Base-by-base conservation (phyloP, 2,329 filamentous ascomycete species). In the Colletotrichum sp. region DNA sequence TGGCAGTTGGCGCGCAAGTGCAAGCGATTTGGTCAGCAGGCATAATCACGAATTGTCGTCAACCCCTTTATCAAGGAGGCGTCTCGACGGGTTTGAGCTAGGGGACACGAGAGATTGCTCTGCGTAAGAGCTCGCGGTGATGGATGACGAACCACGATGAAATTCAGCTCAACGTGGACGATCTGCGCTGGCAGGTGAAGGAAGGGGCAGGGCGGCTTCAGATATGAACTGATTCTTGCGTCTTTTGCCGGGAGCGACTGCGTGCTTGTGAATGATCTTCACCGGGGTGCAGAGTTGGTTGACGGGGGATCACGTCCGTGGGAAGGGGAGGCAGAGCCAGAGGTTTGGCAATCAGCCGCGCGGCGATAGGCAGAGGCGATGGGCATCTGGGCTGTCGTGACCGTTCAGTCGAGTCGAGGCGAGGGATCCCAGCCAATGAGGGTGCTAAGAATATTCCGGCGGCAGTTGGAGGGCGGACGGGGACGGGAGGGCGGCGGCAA, bases 141-240 rank as follows among this genome's bases (percentile, higher is more conserved):
- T 28, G 26, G 36, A 10, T 30, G 15, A 21, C 26, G 30, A 67
- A 55, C 65, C 65, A 70, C n/a, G 36, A 70, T 26, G 36, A 44
- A 55, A 16, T 21, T 24, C 24, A 24, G 15, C 18, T 72, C 55
- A 34, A 18, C 64, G 39, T 64, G 67, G 60, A 70, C 52, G 72
- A 68, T 68, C 34, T 34, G 28, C 52, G 28, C 15, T 60, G 71
- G 34, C 59, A 39, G 30, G 21, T 34, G 65, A 70, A 67, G 44
- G 39, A 63, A 55, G 76, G 68, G 73, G 68, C 57, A 64, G 21
- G 36, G 28, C 68, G 26, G 73, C 73, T 65, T 74, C 73, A 76
- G 66, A 71, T 68, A 76, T 72, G 72, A 69, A 75, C 68, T 77
- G 75, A 76, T 76, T 68, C 10, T 59, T 77, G 75, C 75, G 34